Evolutionary conservation across 1,139 yeast genomes (phyloP).

Genomic region (Geotrichum citri-aurantii): DNA sequence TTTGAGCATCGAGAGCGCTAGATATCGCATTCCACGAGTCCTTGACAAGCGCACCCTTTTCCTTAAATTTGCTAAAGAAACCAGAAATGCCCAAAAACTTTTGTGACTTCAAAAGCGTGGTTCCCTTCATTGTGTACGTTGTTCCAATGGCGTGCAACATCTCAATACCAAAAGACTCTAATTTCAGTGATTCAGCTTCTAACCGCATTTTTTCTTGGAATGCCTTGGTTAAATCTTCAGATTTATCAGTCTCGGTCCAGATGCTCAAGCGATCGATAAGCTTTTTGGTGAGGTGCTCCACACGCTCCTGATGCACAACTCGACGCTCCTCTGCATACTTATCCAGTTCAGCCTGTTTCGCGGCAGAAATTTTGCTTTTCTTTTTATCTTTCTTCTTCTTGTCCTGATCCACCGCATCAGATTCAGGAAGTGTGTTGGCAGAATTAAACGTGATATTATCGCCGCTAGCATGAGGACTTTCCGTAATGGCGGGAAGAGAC

Average conservation of each 20-base stretch:
- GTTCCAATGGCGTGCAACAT: conserved; percentile 81
- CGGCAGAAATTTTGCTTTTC: conserved; percentile 44
- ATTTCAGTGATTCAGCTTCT: conserved; percentile 82
- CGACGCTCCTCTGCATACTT: conserved; percentile 76
- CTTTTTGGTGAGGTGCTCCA: conserved; percentile 57
- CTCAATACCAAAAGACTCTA: conserved; percentile 93
- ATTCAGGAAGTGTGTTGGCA: neutral
- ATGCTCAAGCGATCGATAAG: conserved; percentile 63
- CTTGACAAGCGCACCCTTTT: conserved; percentile 78
- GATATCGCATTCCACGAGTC: conserved; percentile 84
- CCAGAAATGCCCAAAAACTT: conserved; percentile 80
- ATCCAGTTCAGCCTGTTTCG: conserved; percentile 59
- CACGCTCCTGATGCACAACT: conserved; percentile 64
- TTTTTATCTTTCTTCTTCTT: conserved; percentile 32
- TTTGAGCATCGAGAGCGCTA: conserved; percentile 83
- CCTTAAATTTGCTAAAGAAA: conserved; percentile 74
- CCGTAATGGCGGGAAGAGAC: conserved; percentile 4
- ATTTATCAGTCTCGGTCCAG: conserved; percentile 79
- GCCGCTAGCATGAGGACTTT: neutral
- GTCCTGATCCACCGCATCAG: conserved; percentile 27
- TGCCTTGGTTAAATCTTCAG: conserved; percentile 58
- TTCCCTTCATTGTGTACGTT: conserved; percentile 64
- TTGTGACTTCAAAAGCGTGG: conserved; percentile 57
- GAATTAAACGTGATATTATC: neutral
- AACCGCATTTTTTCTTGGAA: conserved; percentile 65